Evolutionary conservation across 2,329 filamentous ascomycete genomes (phyloP), one percentile per base, ranked within the genome.

Genomic region (Hypoxylon sp.): DNA sequence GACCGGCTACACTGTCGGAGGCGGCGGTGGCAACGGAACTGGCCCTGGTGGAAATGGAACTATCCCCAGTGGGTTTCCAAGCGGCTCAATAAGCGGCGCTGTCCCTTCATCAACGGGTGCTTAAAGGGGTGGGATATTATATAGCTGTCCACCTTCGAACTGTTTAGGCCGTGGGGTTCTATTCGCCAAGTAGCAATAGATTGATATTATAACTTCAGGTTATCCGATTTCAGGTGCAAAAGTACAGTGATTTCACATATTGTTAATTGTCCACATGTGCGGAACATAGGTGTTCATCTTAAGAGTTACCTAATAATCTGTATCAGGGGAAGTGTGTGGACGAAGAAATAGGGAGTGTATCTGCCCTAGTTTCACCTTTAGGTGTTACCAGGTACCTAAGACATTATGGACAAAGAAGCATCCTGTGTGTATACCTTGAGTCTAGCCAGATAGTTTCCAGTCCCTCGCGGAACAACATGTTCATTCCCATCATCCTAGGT

Each of bases 1-100:
- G 17, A 73, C 71, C 14, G 70, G 69, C 28, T 45, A 53, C 14
- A 53, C 38, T 23, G 51, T 69, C 10, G 60, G 60, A 1, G 60
- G 62, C 5, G 60, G 59, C 38, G 65, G 72, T 13, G 74, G 72
- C 30, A 74, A 74, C 38, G 71, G 73, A 52, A 76, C 74, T 17
- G 56, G 25, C 7, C 67, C 65, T 28, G 67, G 38, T 43, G 38
- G 46, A 48, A 70, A 67, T 34, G 65, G 65, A 19, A 70, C 63
- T 1, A 5, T 13, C n/a, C 65, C 70, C 11, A 67, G 65, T 6
- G 68, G 68, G 21, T 48, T 49, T 6, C 60, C 63, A 13, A 67
- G 60, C 23, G 61, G 61, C 7, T 63, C 63, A 9, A 6, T 59
- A 28, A 65, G 68, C n/a, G 50, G 67, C 21, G 43, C 64, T 49